These are phyloP conservation scores for Metschnikowia baotianmanensis DNA, from an alignment of 805 yeast species.

Conservation along the genomic window DNA sequence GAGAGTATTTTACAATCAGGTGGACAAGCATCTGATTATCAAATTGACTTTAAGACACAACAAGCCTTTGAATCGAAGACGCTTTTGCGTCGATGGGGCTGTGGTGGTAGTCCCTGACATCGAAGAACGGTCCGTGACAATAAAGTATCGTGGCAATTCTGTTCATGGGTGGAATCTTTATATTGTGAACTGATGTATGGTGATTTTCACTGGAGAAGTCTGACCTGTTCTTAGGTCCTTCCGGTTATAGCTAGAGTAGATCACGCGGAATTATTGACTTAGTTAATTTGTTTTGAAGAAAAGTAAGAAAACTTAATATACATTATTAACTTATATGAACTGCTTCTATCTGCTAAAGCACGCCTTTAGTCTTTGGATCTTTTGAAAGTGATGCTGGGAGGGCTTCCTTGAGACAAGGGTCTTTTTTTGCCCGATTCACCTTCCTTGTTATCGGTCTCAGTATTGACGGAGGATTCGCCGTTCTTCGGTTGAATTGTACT, in stretches of 20 bases:
- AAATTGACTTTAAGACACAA: constrained; percentile 17
- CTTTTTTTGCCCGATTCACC: constrained; percentile 4
- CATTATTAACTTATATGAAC: no score
- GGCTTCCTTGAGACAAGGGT: constrained; percentile 2
- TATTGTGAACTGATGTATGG: constrained; percentile 4
- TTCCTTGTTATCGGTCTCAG: not conserved
- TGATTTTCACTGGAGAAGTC: no score
- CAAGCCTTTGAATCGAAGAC: constrained; percentile 26
- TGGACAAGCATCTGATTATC: constrained; percentile 27
- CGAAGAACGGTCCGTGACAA: not conserved
- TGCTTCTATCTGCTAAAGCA: no score
- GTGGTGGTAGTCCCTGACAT: constrained; percentile 35
- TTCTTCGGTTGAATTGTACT: not conserved
- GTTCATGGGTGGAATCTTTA: constrained; percentile 11
- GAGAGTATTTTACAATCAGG: constrained; percentile 45
- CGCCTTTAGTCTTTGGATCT: constrained; percentile 9
- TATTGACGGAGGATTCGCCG: not conserved
- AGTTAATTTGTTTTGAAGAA: no score
- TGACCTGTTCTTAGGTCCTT: no score
- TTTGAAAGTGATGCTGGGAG: constrained; percentile 6
- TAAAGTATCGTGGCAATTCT: constrained; percentile 10
- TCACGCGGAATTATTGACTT: no score
- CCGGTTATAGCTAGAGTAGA: no score
- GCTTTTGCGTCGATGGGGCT: constrained; percentile 70
- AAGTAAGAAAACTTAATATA: no score